Base-by-base conservation (phyloP, 2,329 filamentous ascomycete genomes). In the Truncatella angustata region DNA sequence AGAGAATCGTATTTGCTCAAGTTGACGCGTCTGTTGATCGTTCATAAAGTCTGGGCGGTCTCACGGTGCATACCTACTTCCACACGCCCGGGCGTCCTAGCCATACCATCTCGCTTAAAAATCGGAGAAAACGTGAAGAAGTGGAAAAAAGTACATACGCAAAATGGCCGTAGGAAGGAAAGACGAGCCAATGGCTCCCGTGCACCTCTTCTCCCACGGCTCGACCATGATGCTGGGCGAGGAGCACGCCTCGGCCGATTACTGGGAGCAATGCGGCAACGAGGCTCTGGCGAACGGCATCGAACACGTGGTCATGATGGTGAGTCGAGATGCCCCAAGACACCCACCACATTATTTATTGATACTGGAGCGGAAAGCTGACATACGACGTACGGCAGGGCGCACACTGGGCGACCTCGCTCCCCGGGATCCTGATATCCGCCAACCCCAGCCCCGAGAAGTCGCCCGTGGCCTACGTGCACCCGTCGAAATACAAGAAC, bases 141-240 rank as follows among this genome's bases (percentile, higher is more conserved):
- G n/a, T n/a, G n/a, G n/a, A n/a, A n/a, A n/a, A n/a, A n/a, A n/a
- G n/a, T n/a, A n/a, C n/a, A n/a, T n/a, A n/a, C n/a, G 12, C 23
- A 7, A 16, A n/a, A 58, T 58, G 56, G 56, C 56, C 12, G 45
- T 56, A 5, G 52, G 50, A 6, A 54, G 54, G 16, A 39, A 44
- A 24, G 49, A 50, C 4, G 54, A 42, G 46, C 50, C 56, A 5
- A 54, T 68, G 30, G 77, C 82, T 5, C 84, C 83, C 2, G 81
- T 86, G 0, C 80, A 86, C 63, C 82, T 86, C 69, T 87, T 87
- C 67, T 86, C 84, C 3, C 85, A 88, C 76, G 85, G 85, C 62
- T 86, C 83, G 12, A 87, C 84, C 35, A 87, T 86, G 83, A 88
- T 87, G 85, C 70, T 87, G 12, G 85, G 84, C 32, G 85, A 87